phyloP scores from a whole-genome alignment of 1,284 basidiomycete species.

The Cerioporus squamosus region DNA sequence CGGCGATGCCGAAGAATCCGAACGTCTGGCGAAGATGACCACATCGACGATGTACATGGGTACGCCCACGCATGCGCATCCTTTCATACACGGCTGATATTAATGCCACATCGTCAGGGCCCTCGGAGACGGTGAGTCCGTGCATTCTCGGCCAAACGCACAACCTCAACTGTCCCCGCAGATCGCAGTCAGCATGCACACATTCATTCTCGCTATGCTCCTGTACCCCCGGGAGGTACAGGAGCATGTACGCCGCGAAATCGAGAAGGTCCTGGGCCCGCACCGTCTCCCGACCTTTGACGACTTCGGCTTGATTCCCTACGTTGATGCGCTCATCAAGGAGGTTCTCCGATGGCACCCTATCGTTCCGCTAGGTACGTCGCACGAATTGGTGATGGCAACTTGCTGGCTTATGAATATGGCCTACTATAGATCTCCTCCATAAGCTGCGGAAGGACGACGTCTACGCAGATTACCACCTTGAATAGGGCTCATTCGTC shows the following conservation, averaged over 20 bases:
- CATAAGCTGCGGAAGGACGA: slow-evolving; percentile 12
- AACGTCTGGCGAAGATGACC: slow-evolving; percentile 5
- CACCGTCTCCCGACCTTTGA: slow-evolving; percentile 34
- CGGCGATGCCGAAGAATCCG: slow-evolving; percentile 1
- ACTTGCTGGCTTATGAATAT: too few species aligned
- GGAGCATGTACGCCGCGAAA: slow-evolving; percentile 31
- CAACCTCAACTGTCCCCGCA: neutral
- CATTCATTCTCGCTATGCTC: slow-evolving; percentile 36
- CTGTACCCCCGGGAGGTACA: slow-evolving; percentile 35
- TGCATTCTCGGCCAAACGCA: neutral
- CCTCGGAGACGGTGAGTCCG: slow-evolving; percentile 14
- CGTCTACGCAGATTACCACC: slow-evolving; percentile 8
- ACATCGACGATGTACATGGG: slow-evolving; percentile 29
- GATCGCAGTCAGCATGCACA: slow-evolving; percentile 12
- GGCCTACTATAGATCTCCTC: slow-evolving; percentile 4
- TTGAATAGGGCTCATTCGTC: slow-evolving; percentile 16
- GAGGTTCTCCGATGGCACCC: slow-evolving; percentile 38
- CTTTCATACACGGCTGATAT: neutral
- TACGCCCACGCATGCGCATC: neutral
- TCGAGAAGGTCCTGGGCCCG: slow-evolving; percentile 32
- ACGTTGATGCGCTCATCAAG: slow-evolving; percentile 34
- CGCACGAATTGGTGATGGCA: neutral
- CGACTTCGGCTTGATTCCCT: slow-evolving; percentile 34
- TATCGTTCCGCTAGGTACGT: slow-evolving; percentile 14
- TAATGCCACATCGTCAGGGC: neutral